These are phyloP conservation scores for Fusarium hostae DNA, from an alignment of 2,329 filamentous ascomycete genomes.

Conservation along the genomic window DNA sequence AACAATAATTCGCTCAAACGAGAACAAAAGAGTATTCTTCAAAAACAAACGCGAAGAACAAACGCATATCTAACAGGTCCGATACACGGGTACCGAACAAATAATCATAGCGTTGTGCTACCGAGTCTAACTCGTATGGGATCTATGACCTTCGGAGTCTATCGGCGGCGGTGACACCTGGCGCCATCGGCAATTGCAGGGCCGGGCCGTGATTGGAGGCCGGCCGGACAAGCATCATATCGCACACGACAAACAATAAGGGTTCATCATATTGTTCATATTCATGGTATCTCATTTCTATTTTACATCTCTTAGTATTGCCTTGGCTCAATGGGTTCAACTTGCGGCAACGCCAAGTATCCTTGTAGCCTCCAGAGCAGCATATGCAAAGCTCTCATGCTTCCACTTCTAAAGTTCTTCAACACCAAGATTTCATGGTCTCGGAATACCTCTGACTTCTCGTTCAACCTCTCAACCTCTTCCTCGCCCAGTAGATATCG, in stretches of 20 bases:
- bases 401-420: slow-evolving; percentile 49
- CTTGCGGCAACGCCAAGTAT: slow-evolving; percentile 53
- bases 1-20: slow-evolving; percentile 37
- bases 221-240: neutral
- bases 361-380: slow-evolving; percentile 70
- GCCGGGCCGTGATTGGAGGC: slow-evolving; percentile 11
- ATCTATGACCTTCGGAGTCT: neutral
- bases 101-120: neutral
- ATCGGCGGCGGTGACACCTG: slow-evolving; percentile 17
- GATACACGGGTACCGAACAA: neutral
- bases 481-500: slow-evolving; percentile 60
- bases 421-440: slow-evolving; percentile 58
- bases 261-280: neutral
- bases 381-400: slow-evolving; percentile 58
- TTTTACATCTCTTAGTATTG: neutral
- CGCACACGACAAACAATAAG: neutral
- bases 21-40: neutral
- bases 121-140: neutral
- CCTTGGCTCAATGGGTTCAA: neutral
- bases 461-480: slow-evolving; percentile 54
- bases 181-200: slow-evolving; percentile 18
- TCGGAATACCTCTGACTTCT: slow-evolving; percentile 49
- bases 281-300: slow-evolving; percentile 1
- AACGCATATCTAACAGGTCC: neutral
- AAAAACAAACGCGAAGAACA: neutral